phyloP scores from a whole-genome alignment of 495 filamentous ascomycete species.

The Pseudotulostoma volvatum region DNA sequence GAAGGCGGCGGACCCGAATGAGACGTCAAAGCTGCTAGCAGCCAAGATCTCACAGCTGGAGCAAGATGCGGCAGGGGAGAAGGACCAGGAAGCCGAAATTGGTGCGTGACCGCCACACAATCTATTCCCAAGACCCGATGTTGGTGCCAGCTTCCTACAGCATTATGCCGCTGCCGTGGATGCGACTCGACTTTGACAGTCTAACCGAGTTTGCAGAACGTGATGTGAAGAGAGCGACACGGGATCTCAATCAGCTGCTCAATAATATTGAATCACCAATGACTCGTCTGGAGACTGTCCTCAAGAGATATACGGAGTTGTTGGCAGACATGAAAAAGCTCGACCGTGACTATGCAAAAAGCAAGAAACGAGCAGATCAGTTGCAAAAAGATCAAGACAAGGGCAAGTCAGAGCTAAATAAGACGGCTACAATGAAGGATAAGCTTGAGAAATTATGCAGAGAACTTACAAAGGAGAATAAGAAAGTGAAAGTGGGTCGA shows the following conservation, averaged over 20 bases:
- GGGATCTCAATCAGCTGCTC: slow-evolving; percentile 68
- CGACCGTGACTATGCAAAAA: slow-evolving; percentile 84
- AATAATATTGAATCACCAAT: slow-evolving; percentile 61
- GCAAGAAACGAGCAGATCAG: slow-evolving; percentile 87
- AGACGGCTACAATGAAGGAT: slow-evolving; percentile 73
- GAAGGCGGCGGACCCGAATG: slow-evolving; percentile 60
- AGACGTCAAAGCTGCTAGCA: slow-evolving; percentile 76
- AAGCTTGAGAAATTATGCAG: slow-evolving; percentile 90
- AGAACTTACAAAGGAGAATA: slow-evolving; percentile 88
- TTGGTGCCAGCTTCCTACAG: neutral
- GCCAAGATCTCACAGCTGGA: slow-evolving; percentile 93
- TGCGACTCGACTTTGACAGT: neutral
- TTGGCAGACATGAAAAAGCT: slow-evolving; percentile 86
- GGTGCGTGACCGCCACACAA: slow-evolving; percentile 52
- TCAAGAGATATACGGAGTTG: slow-evolving; percentile 81
- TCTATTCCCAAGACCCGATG: neutral
- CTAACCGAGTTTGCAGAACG: slow-evolving; percentile 34
- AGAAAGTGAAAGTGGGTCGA: slow-evolving; percentile 71
- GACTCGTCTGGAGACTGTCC: slow-evolving; percentile 66
- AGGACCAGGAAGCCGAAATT: slow-evolving; percentile 91
- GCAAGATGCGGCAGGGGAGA: slow-evolving; percentile 78
- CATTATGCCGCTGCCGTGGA: neutral
- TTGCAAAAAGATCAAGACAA: slow-evolving; percentile 95
- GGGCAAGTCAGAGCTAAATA: slow-evolving; percentile 67
- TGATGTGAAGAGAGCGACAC: slow-evolving; percentile 83